Base-by-base conservation (phyloP, 371 early-diverging fungal species). In the Actinomortierella ambigua region DNA sequence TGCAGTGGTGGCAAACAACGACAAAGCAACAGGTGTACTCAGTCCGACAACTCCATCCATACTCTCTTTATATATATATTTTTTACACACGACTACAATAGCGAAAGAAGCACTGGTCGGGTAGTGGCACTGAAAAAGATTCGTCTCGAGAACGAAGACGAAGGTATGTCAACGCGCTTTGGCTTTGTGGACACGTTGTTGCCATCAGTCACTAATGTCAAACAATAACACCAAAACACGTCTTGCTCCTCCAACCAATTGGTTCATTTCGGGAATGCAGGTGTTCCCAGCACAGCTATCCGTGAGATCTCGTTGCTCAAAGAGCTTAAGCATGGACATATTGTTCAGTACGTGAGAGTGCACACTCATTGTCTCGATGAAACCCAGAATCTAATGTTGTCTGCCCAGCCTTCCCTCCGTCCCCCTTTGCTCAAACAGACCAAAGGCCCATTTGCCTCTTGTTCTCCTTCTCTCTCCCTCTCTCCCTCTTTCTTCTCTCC, bases 241-340 rank as follows among this genome's bases (percentile, higher is more conserved):
- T 34, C 34, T 34, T 34, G 27, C 26, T 22, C 51, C 17, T 39
- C 27, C 46, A n/a, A n/a, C n/a, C 20, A 15, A 47, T 24, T 0
- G 24, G n/a, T 7, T 28, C 0, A 9, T 24, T 20, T 39, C 56
- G 0, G 20, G 20, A 20, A 11, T n/a, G 23, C 47, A 73, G 73
- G 73, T n/a, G 93, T 99, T 5, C 96, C 99, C 1, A 90, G 92
- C 6, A 96, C 96, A 0, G 91, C 97, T 26, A 93, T 99, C 43
- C 83, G 99, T 61, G 99, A 99, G 77, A 96, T 99, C 48, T 95
- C 99, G 3, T 77, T 99, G 20, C 84, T 99, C n/a, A 97, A 96
- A 79, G 97, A 96, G 77, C 78, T 98, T 23, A 85, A 91, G 50
- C 98, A 99, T 78, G 84, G 89, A 2, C 94, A 97, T 76, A 91